A percentile compares a stretch with the other conserved stretches of the same genome.
phyloP scores from a whole-genome alignment of 2,329 filamentous ascomycete genomes.

The Trichoderma lentiforme region DNA sequence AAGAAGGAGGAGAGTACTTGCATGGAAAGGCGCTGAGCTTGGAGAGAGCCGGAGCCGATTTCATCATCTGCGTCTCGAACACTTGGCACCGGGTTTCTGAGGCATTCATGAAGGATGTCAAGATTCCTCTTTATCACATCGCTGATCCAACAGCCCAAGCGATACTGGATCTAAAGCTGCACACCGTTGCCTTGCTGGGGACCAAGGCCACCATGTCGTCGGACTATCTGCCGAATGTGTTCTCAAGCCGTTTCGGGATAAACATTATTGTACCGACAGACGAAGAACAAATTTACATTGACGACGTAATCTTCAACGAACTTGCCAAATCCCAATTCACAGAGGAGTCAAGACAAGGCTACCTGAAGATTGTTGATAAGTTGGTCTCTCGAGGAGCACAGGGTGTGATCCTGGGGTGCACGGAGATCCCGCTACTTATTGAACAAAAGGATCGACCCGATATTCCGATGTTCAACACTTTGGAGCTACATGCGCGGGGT shows the following conservation, averaged over 20 bases:
- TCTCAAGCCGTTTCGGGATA: conserved; percentile 11
- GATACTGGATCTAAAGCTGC: background rate
- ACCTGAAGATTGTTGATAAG: conserved; percentile 17
- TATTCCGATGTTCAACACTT: conserved; percentile 20
- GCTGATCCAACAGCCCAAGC: conserved; percentile 18
- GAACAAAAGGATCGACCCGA: conserved; percentile 17
- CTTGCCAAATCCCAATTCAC: conserved; percentile 14
- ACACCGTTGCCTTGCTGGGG: conserved; percentile 13
- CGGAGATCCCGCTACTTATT: conserved; percentile 25
- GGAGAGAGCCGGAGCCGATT: conserved; percentile 21
- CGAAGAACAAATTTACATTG: conserved; percentile 17
- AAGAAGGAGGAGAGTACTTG: conserved; percentile 20
- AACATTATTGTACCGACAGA: conserved; percentile 18
- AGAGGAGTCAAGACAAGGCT: background rate
- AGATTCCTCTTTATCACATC: conserved; percentile 21
- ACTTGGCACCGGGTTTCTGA: conserved; percentile 24
- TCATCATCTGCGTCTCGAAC: conserved; percentile 21
- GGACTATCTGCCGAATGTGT: conserved; percentile 16
- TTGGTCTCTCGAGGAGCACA: conserved; percentile 19
- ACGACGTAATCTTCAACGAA: conserved; percentile 19
- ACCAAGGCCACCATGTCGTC: conserved; percentile 21
- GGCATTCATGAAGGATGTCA: conserved; percentile 24
- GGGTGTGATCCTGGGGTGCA: conserved; percentile 18
- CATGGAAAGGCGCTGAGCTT: conserved; percentile 18
- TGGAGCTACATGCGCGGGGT: conserved; percentile 19